These are phyloP conservation scores for Prunus mume DNA, from an alignment of 306 rosid genomes.

Conservation along the genomic window DNA sequence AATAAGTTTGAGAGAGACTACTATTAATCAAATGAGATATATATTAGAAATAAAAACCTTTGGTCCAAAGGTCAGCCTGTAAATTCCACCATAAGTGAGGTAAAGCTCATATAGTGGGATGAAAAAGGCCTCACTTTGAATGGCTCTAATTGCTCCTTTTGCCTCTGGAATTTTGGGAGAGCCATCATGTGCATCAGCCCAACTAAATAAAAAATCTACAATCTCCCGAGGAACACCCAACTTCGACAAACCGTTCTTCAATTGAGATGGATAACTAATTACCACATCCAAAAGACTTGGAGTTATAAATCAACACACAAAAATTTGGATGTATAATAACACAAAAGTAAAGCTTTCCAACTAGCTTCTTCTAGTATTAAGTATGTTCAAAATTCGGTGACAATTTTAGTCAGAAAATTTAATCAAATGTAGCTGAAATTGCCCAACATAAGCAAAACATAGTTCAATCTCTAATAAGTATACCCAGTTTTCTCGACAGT, in stretches of 20 bases:
- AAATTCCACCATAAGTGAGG: conserved; percentile 89
- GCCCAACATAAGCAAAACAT: neutral
- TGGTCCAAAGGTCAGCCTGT: conserved; percentile 89
- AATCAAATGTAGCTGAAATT: neutral
- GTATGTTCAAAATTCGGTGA: neutral
- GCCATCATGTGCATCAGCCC: conserved; percentile 34
- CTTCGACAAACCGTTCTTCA: conserved; percentile 60
- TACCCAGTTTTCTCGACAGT: conserved; percentile 72
- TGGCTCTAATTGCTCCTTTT: conserved; percentile 61
- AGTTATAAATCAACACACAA: neutral
- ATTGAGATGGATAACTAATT: conserved; percentile 50
- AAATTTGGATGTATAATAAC: neutral
- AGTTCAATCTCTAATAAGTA: neutral
- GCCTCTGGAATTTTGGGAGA: conserved; percentile 80
- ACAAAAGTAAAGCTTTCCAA: neutral
- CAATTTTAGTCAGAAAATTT: neutral
- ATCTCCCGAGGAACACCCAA: conserved; percentile 66
- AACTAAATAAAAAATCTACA: conserved; percentile 51
- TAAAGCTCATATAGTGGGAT: conserved; percentile 83
- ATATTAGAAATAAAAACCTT: conserved; percentile 60
- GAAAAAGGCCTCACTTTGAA: conserved; percentile 85
- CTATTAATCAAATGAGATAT: neutral
- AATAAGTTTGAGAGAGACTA: neutral
- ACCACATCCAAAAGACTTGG: conserved; percentile 31
- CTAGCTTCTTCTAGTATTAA: neutral